A percentile compares a stretch with the other conserved stretches of the same genome.
phyloP scores from a whole-genome alignment of 192 early-diverging fungal species.

The Fimicolochytrium jonesii region DNA sequence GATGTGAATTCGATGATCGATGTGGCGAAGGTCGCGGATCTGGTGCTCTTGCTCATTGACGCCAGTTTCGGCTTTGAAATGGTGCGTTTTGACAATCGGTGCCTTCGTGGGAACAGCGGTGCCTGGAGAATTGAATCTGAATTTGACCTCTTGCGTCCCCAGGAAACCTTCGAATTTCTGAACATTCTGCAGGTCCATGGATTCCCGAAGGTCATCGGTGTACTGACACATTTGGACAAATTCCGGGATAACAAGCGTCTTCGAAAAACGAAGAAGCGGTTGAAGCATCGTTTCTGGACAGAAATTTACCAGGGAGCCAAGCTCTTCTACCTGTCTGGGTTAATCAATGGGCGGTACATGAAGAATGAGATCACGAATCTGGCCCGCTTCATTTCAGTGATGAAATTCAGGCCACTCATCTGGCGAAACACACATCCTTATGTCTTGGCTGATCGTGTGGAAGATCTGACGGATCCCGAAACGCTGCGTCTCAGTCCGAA shows the following conservation, averaged over 20 bases:
- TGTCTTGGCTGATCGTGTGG: constrained; percentile 90
- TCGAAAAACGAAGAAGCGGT: constrained; percentile 81
- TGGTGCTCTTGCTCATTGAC: constrained; percentile 92
- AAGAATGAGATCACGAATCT: constrained; percentile 93
- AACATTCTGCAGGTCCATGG: constrained; percentile 97
- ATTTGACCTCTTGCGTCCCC: no score
- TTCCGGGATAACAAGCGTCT: constrained; percentile 93
- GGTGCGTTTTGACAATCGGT: no score
- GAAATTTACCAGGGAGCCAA: constrained; percentile 99
- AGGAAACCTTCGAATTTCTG: constrained; percentile 98
- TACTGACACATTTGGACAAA: constrained; percentile 92
- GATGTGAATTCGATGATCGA: constrained; percentile 98
- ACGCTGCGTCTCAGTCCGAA: constrained; percentile 73
- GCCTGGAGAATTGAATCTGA: no score
- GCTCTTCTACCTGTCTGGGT: constrained; percentile 94
- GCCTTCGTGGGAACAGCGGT: no score
- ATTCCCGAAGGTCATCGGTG: constrained; percentile 97
- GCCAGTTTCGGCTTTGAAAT: constrained; percentile 99
- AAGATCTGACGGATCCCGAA: constrained; percentile 94
- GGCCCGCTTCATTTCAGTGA: constrained; percentile 95
- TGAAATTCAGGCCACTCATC: constrained; percentile 93
- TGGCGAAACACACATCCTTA: constrained; percentile 99
- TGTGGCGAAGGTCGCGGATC: constrained; percentile 92
- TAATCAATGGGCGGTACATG: constrained; percentile 90
- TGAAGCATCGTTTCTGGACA: constrained; percentile 99